Evolutionary conservation across 305 asterid genomes (phyloP).

Genomic region (Solanum hybrid): DNA sequence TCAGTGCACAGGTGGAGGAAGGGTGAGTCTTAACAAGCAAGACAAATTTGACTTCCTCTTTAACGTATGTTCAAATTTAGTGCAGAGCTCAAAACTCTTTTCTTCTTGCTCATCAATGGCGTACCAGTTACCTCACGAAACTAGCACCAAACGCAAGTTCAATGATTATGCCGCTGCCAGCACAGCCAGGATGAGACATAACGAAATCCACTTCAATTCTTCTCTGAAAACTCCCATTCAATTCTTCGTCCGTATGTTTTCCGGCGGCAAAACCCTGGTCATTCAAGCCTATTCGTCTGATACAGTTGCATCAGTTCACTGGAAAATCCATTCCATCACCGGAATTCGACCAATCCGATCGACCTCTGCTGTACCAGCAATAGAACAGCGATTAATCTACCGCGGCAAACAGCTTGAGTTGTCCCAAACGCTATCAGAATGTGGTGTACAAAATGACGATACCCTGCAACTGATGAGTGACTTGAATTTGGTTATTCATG

Average conservation of each 20-base stretch:
- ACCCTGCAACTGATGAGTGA: conserved; percentile 40
- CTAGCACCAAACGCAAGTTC: neutral
- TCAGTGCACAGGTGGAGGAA: neutral
- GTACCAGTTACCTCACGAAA: neutral
- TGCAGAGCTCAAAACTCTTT: neutral
- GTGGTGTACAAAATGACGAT: conserved; percentile 49
- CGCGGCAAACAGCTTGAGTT: conserved; percentile 62
- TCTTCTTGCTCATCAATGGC: neutral
- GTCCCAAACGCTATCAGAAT: conserved; percentile 48
- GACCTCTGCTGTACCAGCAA: conserved; percentile 38
- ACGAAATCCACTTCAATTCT: neutral
- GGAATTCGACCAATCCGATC: neutral
- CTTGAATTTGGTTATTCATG: conserved; percentile 27
- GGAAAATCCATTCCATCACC: conserved; percentile 23
- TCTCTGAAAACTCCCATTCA: conserved; percentile 25
- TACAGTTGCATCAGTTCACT: conserved; percentile 39
- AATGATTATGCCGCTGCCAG: neutral
- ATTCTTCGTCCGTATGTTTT: conserved; percentile 61
- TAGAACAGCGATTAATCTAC: conserved; percentile 59
- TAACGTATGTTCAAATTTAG: neutral
- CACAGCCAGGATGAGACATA: neutral
- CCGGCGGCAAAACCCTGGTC: conserved; percentile 45
- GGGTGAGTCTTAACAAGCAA: neutral
- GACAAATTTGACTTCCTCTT: neutral
- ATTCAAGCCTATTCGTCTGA: conserved; percentile 45